Evolutionary conservation across 2,329 filamentous ascomycete species (phyloP).

Genomic region (Fusarium chuoi): DNA sequence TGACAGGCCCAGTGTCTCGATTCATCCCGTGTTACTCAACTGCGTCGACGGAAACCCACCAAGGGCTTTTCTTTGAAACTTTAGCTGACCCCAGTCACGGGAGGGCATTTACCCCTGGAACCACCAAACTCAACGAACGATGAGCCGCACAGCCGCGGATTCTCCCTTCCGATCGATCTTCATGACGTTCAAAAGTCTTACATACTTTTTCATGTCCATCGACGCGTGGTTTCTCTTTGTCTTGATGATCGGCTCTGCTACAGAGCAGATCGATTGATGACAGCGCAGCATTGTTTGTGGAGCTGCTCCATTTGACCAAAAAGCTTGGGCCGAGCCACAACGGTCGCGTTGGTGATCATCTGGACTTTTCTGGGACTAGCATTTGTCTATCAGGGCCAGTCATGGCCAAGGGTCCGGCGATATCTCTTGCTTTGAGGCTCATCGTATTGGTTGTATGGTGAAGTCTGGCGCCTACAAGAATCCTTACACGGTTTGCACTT

Average conservation of each 20-base stretch:
- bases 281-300: conserved; percentile 30
- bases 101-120: conserved; percentile 30
- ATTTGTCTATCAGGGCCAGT: not conserved
- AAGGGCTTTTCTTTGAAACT: conserved; percentile 34
- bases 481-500: not conserved
- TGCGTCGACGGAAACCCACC: conserved; percentile 2
- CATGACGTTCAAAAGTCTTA: not conserved
- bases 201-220: not conserved
- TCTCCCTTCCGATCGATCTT: not conserved
- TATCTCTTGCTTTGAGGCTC: not conserved
- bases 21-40: conserved; percentile 41
- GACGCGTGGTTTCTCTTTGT: conserved; percentile 29
- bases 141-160: not conserved
- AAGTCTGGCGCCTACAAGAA: not conserved
- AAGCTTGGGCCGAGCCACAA: conserved; percentile 26
- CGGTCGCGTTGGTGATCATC: conserved; percentile 27
- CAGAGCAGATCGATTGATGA: conserved; percentile 10
- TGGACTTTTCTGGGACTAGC: conserved; percentile 11
- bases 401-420: not conserved
- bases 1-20: conserved; percentile 15
- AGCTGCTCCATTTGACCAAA: conserved; percentile 17
- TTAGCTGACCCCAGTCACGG: conserved; percentile 15
- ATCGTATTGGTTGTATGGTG: not conserved
- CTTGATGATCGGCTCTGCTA: conserved; percentile 10
- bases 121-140: conserved; percentile 8